Evolutionary conservation across 495 filamentous ascomycete species (phyloP), one percentile per base, ranked within the genome.

Genomic region (Neurospora hispaniola): DNA sequence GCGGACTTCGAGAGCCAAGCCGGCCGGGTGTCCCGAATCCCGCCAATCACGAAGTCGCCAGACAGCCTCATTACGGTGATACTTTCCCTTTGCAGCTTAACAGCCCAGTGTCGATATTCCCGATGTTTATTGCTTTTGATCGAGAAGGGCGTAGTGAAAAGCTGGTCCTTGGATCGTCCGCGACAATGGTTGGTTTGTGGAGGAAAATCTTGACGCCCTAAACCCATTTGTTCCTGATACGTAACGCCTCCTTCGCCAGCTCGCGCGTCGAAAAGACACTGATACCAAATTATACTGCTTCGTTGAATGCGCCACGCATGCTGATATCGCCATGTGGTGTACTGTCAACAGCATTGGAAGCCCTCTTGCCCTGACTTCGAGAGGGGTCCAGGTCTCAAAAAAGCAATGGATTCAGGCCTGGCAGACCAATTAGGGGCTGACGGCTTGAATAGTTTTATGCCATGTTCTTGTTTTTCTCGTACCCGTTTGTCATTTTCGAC

Each of bases 31-130:
- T 35, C 41, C 71, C 6, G 16, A 54, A 48, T 35, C 31, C 71
- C 6, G 16, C 71, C 71, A 72, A 72, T 72, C 44, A 69, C 23
- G 18, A 23, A 12, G 38, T 27, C 6, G 54, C 71, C 18, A 20
- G 31, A 16, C 71, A 72, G 71, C 71, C 71, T 71, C 71, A 39
- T 35, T 4, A 66, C 71, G 38, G 44, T 40, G 71, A 72, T 69
- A 40, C 38, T 38, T 72, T 72, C 71, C 71, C 23, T 40, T 42
- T 69, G 27, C 31, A 72, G 48, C 16, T 35, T 40, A 39, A 38
- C n/a, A 59, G 31, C 46, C 48, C 39, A 69, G 35, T 48, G 31
- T 54, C 69, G 41, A 71, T 74, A 71, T 68, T 74, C 42, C 69
- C 70, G 5, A 42, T 72, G 5, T 71, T 62, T 62, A 62, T 62